phyloP scores from a whole-genome alignment of 345 rosid genomes.

The Pseudoturritis turrita region DNA sequence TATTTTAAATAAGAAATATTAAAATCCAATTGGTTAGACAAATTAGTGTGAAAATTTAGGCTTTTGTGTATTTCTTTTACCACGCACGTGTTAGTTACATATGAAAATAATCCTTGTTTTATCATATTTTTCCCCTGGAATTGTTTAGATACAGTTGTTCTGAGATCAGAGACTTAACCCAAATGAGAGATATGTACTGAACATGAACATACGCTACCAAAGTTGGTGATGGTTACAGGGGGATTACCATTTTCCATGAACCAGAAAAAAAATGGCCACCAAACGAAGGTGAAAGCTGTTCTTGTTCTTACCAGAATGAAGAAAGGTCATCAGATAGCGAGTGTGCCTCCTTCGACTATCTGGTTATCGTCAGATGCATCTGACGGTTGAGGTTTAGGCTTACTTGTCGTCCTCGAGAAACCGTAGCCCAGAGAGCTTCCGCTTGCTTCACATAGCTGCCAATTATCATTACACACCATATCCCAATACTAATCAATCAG shows the following conservation, averaged over 20 bases:
- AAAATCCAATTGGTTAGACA: no score
- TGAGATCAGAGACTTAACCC: not conserved
- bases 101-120: no score
- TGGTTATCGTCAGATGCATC: slow-evolving; percentile 76
- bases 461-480: not conserved
- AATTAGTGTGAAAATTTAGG: no score
- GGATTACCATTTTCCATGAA: not conserved
- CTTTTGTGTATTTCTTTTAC: no score
- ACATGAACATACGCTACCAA: not conserved
- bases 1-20: no score
- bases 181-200: not conserved
- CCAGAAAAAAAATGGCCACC: not conserved
- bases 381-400: slow-evolving; percentile 43
- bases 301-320: slow-evolving; percentile 4
- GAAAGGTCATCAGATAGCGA: slow-evolving; percentile 49
- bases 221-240: not conserved
- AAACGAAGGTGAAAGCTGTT: not conserved
- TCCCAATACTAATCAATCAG: not conserved
- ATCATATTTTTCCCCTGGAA: not conserved
- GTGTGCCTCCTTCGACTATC: slow-evolving; percentile 69
- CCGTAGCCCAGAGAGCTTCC: slow-evolving; percentile 99
- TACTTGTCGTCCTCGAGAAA: slow-evolving; percentile 58
- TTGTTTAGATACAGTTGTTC: not conserved
- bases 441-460: slow-evolving; percentile 76
- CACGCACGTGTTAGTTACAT: no score